Evolutionary conservation across 225 moss, liverwort and hornwort species (phyloP).

Genomic region (Physcomitrium patens): DNA sequence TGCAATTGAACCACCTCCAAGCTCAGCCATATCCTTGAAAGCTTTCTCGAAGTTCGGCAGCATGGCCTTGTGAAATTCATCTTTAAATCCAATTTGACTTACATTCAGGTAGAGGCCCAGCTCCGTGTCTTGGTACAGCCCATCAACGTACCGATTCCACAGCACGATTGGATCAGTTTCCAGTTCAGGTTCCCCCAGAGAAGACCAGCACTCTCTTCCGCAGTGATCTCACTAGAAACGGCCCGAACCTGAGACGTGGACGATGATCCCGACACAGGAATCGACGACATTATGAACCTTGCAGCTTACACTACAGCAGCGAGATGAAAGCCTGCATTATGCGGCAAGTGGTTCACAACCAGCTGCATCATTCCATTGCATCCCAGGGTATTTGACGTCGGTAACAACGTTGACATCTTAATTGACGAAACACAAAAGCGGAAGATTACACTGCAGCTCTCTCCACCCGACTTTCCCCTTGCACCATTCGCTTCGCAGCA

Average conservation of each 20-base stretch:
- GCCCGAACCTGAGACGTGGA: conserved; percentile 39
- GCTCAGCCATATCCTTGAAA: conserved; percentile 75
- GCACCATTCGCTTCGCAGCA: background rate
- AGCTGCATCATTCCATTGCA: conserved; percentile 27
- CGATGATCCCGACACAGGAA: conserved; percentile 49
- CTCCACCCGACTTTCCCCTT: background rate
- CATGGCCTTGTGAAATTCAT: conserved; percentile 70
- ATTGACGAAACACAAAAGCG: conserved; percentile 30
- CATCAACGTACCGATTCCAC: conserved; percentile 78
- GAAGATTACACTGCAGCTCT: conserved; percentile 33
- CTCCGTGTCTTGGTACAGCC: conserved; percentile 77
- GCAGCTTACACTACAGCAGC: conserved; percentile 30
- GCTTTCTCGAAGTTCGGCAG: conserved; percentile 73
- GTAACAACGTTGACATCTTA: conserved; percentile 28
- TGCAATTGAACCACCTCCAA: conserved; percentile 81
- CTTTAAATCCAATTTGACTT: conserved; percentile 71
- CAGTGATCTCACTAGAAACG: conserved; percentile 49
- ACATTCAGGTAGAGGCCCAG: conserved; percentile 73
- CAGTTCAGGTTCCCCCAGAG: conserved; percentile 43
- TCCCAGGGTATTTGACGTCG: conserved; percentile 30
- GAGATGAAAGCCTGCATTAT: conserved; percentile 28
- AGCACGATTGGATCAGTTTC: conserved; percentile 71
- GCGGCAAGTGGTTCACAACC: conserved; percentile 25
- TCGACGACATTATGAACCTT: conserved; percentile 52
- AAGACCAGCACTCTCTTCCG: conserved; percentile 38